Evolutionary conservation across 805 yeast genomes (phyloP).

Genomic region (Komagataella pastoris): DNA sequence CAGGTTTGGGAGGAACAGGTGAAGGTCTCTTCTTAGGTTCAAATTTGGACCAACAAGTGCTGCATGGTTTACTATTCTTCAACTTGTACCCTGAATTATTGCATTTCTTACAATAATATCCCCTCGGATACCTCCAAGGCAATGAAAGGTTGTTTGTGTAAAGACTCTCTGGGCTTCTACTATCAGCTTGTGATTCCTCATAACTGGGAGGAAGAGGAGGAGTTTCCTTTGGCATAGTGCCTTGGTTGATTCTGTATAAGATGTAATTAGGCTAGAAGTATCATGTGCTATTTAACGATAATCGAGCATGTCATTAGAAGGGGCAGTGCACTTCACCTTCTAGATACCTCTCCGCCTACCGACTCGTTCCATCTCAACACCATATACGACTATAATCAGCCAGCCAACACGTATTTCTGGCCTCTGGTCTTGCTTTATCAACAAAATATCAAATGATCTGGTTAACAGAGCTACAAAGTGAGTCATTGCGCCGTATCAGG

Average conservation of each 20-base stretch:
- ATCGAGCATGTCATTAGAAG: neutral
- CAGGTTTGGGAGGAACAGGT: constrained; percentile 8
- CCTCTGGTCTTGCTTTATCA: neutral
- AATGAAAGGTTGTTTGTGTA: constrained; percentile 34
- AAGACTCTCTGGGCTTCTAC: constrained; percentile 13
- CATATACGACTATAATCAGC: neutral
- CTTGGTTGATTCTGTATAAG: neutral
- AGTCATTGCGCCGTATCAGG: constrained; percentile 14
- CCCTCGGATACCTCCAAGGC: constrained; percentile 57
- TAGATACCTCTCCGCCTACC: neutral
- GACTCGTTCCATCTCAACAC: neutral
- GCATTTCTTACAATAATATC: constrained; percentile 55
- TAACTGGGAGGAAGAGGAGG: constrained; percentile 1
- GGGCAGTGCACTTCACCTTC: neutral
- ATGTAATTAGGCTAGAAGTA: neutral
- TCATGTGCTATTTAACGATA: neutral
- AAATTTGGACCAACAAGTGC: constrained; percentile 55
- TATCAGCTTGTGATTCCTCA: constrained; percentile 4
- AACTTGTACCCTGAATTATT: constrained; percentile 54
- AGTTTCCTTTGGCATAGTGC: neutral
- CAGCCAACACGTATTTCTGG: neutral
- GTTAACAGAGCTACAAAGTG: constrained; percentile 69
- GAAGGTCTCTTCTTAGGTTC: constrained; percentile 16
- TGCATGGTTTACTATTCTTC: constrained; percentile 53
- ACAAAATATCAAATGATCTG: constrained; percentile 34